phyloP scores from a whole-genome alignment of 2,329 filamentous ascomycete genomes.

The Plenodomus lindquistii region DNA sequence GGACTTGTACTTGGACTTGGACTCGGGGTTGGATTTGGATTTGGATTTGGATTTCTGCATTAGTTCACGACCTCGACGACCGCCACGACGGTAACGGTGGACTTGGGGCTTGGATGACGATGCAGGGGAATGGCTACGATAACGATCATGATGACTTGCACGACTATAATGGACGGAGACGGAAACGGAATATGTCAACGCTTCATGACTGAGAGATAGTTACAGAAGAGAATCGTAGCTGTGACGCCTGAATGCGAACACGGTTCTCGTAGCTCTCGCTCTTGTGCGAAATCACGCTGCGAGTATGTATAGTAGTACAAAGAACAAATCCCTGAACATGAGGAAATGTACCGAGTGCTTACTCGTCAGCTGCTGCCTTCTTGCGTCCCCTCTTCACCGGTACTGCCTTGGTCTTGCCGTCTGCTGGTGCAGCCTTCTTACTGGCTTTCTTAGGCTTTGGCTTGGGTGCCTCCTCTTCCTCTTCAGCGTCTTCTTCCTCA shows the following conservation, averaged over 20 bases:
- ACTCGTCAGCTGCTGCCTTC: slow-evolving; percentile 26
- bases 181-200: too few relatives aligned
- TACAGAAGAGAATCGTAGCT: too few relatives aligned
- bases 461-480: slow-evolving; percentile 21
- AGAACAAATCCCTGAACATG: background rate
- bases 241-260: too few relatives aligned
- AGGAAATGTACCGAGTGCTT: background rate
- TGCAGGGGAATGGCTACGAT: background rate
- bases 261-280: background rate
- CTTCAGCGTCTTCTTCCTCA: slow-evolving; percentile 12
- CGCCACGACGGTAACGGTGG: background rate
- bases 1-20: background rate
- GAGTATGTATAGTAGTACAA: background rate
- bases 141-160: background rate
- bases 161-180: background rate
- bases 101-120: background rate
- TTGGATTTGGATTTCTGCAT: background rate
- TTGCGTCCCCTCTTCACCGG: slow-evolving; percentile 36
- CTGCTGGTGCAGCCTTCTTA: slow-evolving; percentile 20
- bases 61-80: background rate
- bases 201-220: background rate
- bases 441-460: slow-evolving; percentile 27
- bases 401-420: slow-evolving; percentile 21
- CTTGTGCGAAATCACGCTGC: background rate
- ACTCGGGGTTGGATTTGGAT: background rate